Conservation (phyloP, 345 rosid species). For the Euphorbia lathyris region DNA sequence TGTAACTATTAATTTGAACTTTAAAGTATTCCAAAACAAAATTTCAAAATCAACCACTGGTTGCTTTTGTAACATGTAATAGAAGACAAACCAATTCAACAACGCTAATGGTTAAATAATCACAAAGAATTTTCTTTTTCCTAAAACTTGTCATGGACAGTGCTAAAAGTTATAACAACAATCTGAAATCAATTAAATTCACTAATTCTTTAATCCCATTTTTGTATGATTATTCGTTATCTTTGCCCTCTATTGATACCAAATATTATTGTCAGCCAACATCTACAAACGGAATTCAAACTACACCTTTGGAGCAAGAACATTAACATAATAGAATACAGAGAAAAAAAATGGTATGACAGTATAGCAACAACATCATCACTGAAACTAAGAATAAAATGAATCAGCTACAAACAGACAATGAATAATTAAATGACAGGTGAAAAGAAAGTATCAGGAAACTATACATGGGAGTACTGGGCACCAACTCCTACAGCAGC, state of each 20-base stretch:
- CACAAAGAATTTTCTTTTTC: background rate
- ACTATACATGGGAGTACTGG: constrained; percentile 85
- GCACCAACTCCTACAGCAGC: constrained; percentile 99
- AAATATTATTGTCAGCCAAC: background rate
- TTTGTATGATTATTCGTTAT: background rate
- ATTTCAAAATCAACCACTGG: background rate
- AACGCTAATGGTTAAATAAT: background rate
- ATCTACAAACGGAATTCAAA: background rate
- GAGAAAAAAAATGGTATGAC: background rate
- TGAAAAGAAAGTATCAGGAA: constrained; percentile 7
- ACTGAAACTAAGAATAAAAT: background rate
- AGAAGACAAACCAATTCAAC: background rate
- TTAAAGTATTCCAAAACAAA: background rate
- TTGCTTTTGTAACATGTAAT: background rate
- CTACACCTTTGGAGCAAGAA: background rate
- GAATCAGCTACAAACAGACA: background rate
- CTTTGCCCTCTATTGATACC: background rate
- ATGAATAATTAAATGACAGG: background rate
- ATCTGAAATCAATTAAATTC: background rate
- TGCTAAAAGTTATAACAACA: background rate
- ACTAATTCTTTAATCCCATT: background rate
- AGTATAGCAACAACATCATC: background rate
- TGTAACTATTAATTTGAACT: background rate
- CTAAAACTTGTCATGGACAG: background rate
- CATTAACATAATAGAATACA: background rate